These are phyloP conservation scores for Martensiomyces pterosporus DNA, from an alignment of 192 early-diverging fungal species.

Conservation along the genomic window DNA sequence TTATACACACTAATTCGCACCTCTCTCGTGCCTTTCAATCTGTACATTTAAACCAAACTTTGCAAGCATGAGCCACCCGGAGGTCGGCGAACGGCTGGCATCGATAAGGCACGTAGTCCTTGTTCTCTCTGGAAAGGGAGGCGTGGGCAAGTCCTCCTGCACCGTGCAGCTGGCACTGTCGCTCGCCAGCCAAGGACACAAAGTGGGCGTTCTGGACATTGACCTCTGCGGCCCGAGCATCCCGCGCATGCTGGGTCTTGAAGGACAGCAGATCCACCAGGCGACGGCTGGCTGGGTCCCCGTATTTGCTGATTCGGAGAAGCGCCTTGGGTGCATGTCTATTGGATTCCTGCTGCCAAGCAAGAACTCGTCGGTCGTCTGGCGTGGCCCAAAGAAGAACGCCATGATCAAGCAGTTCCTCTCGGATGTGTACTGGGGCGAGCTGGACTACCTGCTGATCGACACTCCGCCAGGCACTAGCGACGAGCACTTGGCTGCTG, in stretches of 20 bases:
- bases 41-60: not conserved
- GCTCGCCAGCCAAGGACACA: conserved; percentile 56
- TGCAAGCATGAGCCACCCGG: conserved; percentile 29
- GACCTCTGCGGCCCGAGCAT: conserved; percentile 97
- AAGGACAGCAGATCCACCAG: conserved; percentile 84
- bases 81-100: conserved; percentile 39
- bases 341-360: conserved; percentile 89
- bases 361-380: conserved; percentile 92
- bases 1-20: conserved; percentile 1
- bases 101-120: conserved; percentile 84
- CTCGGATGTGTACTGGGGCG: conserved; percentile 94
- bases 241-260: conserved; percentile 92
- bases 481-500: conserved; percentile 93
- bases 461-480: conserved; percentile 98
- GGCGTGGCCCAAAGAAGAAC: conserved; percentile 99
- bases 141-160: conserved; percentile 94
- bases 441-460: conserved; percentile 89
- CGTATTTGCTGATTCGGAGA: conserved; percentile 63
- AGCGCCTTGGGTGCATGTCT: conserved; percentile 86
- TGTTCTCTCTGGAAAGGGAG: conserved; percentile 96
- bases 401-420: conserved; percentile 98
- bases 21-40: too few relatives aligned
- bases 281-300: conserved; percentile 87
- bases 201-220: conserved; percentile 91
- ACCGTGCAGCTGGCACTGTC: conserved; percentile 81